Percentiles rank a stretch among this genome's conserved stretches.
These are phyloP conservation scores for Psophocarpus tetragonolobus DNA, from an alignment of 306 rosid species.

Conservation along the genomic window DNA sequence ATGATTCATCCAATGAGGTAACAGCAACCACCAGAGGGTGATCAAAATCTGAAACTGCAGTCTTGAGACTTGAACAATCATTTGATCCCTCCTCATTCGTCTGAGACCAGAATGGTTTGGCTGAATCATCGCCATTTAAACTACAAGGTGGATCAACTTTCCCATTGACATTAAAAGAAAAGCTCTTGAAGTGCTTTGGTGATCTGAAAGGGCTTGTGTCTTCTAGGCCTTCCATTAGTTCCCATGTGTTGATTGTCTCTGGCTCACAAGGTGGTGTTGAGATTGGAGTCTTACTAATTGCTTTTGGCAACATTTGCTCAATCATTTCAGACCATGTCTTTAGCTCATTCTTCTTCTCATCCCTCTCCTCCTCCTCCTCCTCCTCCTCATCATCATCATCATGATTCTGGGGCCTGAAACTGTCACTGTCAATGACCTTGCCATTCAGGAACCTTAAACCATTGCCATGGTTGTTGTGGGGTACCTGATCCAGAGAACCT, in stretches of 20 bases:
- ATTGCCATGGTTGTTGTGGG: not conserved
- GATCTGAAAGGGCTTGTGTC: constrained; percentile 68
- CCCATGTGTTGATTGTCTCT: constrained; percentile 90
- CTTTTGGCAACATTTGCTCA: constrained; percentile 64
- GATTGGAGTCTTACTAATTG: constrained; percentile 50
- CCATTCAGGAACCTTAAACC: constrained; percentile 28
- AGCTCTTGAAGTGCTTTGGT: constrained; percentile 58
- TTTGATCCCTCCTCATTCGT: constrained; percentile 21
- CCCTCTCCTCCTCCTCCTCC: not conserved
- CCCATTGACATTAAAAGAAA: constrained; percentile 61
- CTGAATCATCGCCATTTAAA: not conserved
- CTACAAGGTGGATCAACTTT: constrained; percentile 42
- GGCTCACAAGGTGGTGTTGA: constrained; percentile 80
- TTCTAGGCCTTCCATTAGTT: constrained; percentile 95
- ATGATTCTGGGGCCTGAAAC: not conserved
- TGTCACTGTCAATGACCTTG: constrained; percentile 31
- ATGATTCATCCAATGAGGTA: constrained; percentile 3
- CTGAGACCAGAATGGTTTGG: constrained; percentile 46
- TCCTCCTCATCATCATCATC: not conserved
- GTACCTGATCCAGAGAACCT: constrained; percentile 59
- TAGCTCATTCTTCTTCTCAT: constrained; percentile 39
- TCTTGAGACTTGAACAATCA: constrained; percentile 16
- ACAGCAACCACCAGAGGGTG: constrained; percentile 47
- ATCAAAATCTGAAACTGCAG: constrained; percentile 48
- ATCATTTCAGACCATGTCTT: constrained; percentile 85